Evolutionary conservation across 495 filamentous ascomycete genomes (phyloP), one percentile per base, ranked within the genome.

Genomic region (Lasiosphaeris hirsuta): DNA sequence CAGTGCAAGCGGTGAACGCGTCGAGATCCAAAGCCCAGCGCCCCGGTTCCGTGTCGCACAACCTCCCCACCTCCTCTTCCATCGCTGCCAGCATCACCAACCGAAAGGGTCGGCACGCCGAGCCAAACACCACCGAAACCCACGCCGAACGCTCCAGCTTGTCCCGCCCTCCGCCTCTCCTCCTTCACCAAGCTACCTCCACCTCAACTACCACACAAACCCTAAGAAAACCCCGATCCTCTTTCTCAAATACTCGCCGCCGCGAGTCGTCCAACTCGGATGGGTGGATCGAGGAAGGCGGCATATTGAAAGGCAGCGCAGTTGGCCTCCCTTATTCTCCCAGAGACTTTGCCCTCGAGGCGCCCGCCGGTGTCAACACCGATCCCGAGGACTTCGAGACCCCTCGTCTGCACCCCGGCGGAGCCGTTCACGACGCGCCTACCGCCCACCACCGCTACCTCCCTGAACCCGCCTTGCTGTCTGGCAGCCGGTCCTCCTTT

Each of bases 141-240:
- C 76, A 77, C 64, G 71, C 77, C 36, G 82, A 83, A 45, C 77
- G 77, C 60, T 77, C 81, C 45, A 83, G 76, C 62, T 72, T 86
- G 17, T 86, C 81, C 11, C 84, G 86, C 81, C 83, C 83, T 10
- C 78, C 84, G 42, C 76, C 80, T 10, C 51, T 70, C 1, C 56
- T 30, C 5, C 23, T 30, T 30, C 23, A 30, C 66, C 14, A 68
- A 69, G 62, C 58, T 73, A 0, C 51, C 40, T 36, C 43, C 18
- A 13, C 38, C 11, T 63, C 41, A 43, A 34, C 11, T 17, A 15
- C 11, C 14, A 15, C 45, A 33, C 33, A 51, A 30, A 49, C 7
- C n/a, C 17, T 56, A 15, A 67, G 61, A 53, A 57, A 62, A 15
- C 61, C 57, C 50, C 63, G 63, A 49, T 51, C 64, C 4, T 56